phyloP scores from a whole-genome alignment of 805 yeast species.

The Scheffersomyces lignosus region DNA sequence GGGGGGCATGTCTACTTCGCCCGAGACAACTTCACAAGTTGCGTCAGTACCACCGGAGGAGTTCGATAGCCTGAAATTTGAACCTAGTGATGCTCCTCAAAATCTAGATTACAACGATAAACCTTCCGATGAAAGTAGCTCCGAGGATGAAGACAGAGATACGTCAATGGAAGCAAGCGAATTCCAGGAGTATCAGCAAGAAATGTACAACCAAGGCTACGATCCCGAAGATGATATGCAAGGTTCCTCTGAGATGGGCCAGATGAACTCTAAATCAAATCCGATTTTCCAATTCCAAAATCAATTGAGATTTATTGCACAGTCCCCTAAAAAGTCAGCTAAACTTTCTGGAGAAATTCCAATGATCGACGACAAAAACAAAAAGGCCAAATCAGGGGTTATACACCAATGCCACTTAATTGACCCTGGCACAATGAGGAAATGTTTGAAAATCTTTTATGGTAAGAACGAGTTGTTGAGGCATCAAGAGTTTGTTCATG shows the following conservation, averaged over 20 bases:
- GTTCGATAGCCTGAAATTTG: too few species aligned
- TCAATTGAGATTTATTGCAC: slow-evolving; percentile 7
- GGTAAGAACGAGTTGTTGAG: slow-evolving; percentile 44
- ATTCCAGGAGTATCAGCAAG: background rate
- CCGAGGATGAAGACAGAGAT: slow-evolving; percentile 10
- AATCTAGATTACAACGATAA: slow-evolving; percentile 7
- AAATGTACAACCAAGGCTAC: background rate
- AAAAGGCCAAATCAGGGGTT: slow-evolving; percentile 22
- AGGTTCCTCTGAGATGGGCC: background rate
- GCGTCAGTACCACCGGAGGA: too few species aligned
- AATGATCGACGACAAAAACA: slow-evolving; percentile 10
- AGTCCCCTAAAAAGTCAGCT: slow-evolving; percentile 5
- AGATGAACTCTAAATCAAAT: slow-evolving; percentile 1
- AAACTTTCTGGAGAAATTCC: slow-evolving; percentile 1
- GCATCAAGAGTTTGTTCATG: slow-evolving; percentile 49
- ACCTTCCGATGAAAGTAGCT: slow-evolving; percentile 14
- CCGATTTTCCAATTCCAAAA: slow-evolving; percentile 5
- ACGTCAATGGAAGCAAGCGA: slow-evolving; percentile 1
- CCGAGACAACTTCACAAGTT: too few species aligned
- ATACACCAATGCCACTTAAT: slow-evolving; percentile 43
- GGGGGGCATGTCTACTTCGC: too few species aligned
- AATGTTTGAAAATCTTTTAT: slow-evolving; percentile 42
- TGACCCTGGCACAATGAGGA: slow-evolving; percentile 31
- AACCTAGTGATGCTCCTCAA: too few species aligned
- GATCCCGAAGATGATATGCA: background rate